A percentile compares a stretch with the other conserved stretches of the same genome.
Evolutionary conservation across 495 filamentous ascomycete genomes (phyloP).

Genomic region (Parmelia sp.): DNA sequence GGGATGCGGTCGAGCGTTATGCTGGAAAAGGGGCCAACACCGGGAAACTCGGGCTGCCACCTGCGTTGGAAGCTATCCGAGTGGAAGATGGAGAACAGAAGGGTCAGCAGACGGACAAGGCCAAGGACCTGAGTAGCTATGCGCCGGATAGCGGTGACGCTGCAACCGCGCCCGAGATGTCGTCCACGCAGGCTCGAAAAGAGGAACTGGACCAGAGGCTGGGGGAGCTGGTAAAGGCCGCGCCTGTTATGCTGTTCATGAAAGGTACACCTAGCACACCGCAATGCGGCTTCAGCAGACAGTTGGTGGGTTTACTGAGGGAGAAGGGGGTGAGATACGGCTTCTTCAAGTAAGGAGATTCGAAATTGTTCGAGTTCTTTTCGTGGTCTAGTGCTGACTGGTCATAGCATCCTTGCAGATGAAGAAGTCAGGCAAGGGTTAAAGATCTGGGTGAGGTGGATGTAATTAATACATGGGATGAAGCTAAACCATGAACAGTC

Average conservation of each 20-base stretch:
- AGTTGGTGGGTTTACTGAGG: slow-evolving; percentile 76
- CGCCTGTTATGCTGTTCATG: slow-evolving; percentile 93
- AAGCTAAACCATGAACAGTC: slow-evolving; percentile 10
- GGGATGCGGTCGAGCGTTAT: slow-evolving; percentile 75
- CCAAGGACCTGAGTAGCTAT: slow-evolving; percentile 37
- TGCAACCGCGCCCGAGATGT: slow-evolving; percentile 44
- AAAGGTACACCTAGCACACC: slow-evolving; percentile 81
- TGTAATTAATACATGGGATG: neutral
- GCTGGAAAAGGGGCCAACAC: slow-evolving; percentile 42
- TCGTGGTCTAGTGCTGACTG: neutral
- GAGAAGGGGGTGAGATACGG: slow-evolving; percentile 90
- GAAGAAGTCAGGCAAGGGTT: slow-evolving; percentile 94
- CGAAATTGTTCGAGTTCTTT: neutral
- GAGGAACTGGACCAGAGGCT: slow-evolving; percentile 75
- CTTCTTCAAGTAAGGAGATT: slow-evolving; percentile 80
- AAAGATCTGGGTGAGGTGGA: slow-evolving; percentile 65
- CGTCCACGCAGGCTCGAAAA: slow-evolving; percentile 54
- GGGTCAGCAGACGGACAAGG: slow-evolving; percentile 27
- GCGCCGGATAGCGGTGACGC: slow-evolving; percentile 42
- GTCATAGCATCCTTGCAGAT: slow-evolving; percentile 58
- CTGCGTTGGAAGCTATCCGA: slow-evolving; percentile 43
- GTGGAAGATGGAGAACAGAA: slow-evolving; percentile 36
- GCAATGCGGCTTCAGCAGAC: slow-evolving; percentile 91
- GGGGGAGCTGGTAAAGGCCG: slow-evolving; percentile 77
- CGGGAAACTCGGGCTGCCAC: slow-evolving; percentile 44